phyloP scores from a whole-genome alignment of 805 yeast genomes.

The Helenozyma baotianmanensis region DNA sequence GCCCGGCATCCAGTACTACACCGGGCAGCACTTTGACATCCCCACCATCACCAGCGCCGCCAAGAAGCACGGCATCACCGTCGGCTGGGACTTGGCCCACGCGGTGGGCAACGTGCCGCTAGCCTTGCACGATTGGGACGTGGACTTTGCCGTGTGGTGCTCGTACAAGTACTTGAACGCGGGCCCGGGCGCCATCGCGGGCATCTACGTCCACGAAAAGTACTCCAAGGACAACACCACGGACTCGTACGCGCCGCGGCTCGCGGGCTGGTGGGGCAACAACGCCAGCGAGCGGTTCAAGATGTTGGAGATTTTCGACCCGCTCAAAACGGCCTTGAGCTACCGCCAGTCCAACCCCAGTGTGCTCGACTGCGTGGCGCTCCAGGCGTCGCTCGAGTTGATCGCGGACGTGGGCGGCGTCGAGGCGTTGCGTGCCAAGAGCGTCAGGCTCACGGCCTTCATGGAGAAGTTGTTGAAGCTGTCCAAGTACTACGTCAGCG shows the following conservation, averaged over 20 bases:
- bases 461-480: constrained; percentile 44
- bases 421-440: constrained; percentile 47
- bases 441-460: constrained; percentile 53
- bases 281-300: constrained; percentile 63
- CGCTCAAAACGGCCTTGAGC: constrained; percentile 81
- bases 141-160: constrained; percentile 94
- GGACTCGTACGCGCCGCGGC: constrained; percentile 49
- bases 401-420: constrained; percentile 65
- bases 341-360: constrained; percentile 89
- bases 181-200: constrained; percentile 94
- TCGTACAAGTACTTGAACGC: constrained; percentile 86
- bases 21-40: constrained; percentile 85
- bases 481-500: constrained; percentile 44
- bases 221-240: constrained; percentile 28
- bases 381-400: constrained; percentile 61
- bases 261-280: constrained; percentile 99
- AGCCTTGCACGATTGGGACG: constrained; percentile 78
- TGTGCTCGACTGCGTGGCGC: constrained; percentile 75
- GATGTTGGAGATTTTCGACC: constrained; percentile 75
- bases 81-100: constrained; percentile 96
- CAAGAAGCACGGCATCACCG: constrained; percentile 47
- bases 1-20: constrained; percentile 87
- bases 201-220: constrained; percentile 69
- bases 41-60: constrained; percentile 62
- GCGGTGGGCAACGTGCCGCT: constrained; percentile 85